Evolutionary conservation across 2,329 filamentous ascomycete species (phyloP), one percentile per base, ranked within the genome.

Genomic region (Aspergillus sp.): DNA sequence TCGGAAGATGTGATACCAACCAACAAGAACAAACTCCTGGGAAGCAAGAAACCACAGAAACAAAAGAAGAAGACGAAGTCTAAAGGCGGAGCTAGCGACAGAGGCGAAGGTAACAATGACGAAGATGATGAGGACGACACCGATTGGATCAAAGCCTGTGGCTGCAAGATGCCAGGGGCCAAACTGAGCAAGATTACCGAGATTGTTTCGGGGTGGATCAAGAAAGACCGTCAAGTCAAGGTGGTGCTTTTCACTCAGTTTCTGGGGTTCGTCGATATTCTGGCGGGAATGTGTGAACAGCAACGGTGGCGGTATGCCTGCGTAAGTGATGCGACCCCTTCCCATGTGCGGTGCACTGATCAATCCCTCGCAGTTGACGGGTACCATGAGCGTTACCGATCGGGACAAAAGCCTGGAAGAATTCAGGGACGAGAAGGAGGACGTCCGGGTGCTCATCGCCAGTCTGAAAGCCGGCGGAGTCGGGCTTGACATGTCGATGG

Each of bases 171-270:
- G 31, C 70, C 71, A 0, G 68, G 68, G n/a, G 67, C 75, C 0
- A 78, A 78, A 56, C 62, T 74, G 1, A 65, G 60, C 4, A 69
- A 67, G 10, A 60, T 74, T 4, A 67, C 67, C 40, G 57, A 64
- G 1, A 58, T 68, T 5, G 51, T 78, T 4, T 49, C 74, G 3
- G 65, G 71, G 10, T 78, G 75, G 64, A 64, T 78, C 11, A 44
- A 67, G 1, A 71, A 79, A 11, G 75, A 78, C 3, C 71, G 72
- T 0, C 47, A 71, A 0, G 75, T 76, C 38, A 87, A 87, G 65
- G 77, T 85, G 43, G 81, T 81, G 52, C 68, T 87, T 43, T 87
- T 85, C 57, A 82, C 79, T 0, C 82, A 87, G 58, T 87, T 83
- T 54, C 65, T 81, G 2, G 68, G 75, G 2, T 78, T 85, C 59